Evolutionary conservation across 306 rosid species (phyloP).

Genomic region (Boehmeria nivea): DNA sequence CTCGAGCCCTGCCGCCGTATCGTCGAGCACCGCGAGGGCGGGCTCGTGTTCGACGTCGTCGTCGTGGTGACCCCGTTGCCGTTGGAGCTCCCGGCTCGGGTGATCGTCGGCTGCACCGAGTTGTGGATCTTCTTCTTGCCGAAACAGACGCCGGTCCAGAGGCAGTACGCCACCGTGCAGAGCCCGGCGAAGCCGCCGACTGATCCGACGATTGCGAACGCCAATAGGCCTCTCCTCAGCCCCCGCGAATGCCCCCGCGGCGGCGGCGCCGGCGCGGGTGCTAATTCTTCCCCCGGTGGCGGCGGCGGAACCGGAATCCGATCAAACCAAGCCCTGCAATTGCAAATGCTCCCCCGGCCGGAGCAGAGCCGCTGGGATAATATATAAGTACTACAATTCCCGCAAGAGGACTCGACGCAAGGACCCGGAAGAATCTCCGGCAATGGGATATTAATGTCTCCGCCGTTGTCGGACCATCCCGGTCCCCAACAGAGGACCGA

Average conservation of each 20-base stretch:
- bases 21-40: conserved; percentile 54
- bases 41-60: conserved; percentile 35
- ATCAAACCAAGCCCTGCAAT: conserved; percentile 43
- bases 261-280: too few relatives aligned
- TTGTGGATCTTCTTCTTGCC: conserved; percentile 79
- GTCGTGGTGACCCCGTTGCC: conserved; percentile 30
- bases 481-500: conserved; percentile 83
- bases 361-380: conserved; percentile 48
- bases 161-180: conserved; percentile 54
- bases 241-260: conserved; percentile 34
- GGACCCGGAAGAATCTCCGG: conserved; percentile 74
- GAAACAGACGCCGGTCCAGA: conserved; percentile 81
- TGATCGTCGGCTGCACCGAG: conserved; percentile 88
- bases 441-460: conserved; percentile 20
- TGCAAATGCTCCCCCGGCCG: conserved; percentile 42
- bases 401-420: conserved; percentile 58
- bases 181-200: conserved; percentile 72
- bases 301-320: conserved; percentile 1
- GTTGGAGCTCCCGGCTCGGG: conserved; percentile 58
- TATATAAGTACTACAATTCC: conserved; percentile 47
- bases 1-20: conserved; percentile 64
- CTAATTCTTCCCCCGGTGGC: neutral
- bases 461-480: conserved; percentile 47
- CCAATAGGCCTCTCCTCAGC: conserved; percentile 61
- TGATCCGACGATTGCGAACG: conserved; percentile 75